Percentiles rank a stretch among this genome's conserved stretches.
Evolutionary conservation across 148 eudicot species (phyloP).

Genomic region (Rhododendron mucronatum): DNA sequence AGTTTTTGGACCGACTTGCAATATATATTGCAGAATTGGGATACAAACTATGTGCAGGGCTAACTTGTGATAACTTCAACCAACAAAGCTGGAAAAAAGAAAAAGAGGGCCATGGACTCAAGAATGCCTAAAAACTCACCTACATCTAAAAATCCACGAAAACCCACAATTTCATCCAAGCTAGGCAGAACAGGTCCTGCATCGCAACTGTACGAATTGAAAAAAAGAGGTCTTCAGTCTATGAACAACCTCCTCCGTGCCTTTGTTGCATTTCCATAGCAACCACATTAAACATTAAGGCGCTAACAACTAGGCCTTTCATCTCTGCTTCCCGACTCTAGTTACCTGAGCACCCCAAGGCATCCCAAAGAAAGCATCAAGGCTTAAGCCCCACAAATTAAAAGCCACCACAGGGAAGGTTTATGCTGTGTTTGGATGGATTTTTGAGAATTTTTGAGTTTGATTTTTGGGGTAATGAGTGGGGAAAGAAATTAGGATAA

Average conservation of each 20-base stretch:
- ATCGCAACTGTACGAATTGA: background rate
- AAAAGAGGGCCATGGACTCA: background rate
- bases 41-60: background rate
- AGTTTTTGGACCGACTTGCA: background rate
- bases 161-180: background rate
- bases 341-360: background rate
- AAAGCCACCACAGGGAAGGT: background rate
- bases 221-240: background rate
- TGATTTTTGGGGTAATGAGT: no score
- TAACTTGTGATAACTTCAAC: background rate
- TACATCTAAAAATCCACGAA: background rate
- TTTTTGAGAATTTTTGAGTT: no score
- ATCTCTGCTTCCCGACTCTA: background rate
- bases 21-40: background rate
- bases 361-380: background rate
- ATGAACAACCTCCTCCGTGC: background rate
- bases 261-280: background rate
- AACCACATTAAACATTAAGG: background rate
- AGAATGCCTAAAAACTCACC: background rate
- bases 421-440: no score
- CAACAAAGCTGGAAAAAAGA: background rate
- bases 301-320: background rate
- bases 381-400: background rate
- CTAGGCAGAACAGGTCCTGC: background rate
- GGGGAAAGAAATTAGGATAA: no score